These are phyloP conservation scores for Eremomyces bilateralis DNA, from an alignment of 495 filamentous ascomycete genomes.

Conservation along the genomic window DNA sequence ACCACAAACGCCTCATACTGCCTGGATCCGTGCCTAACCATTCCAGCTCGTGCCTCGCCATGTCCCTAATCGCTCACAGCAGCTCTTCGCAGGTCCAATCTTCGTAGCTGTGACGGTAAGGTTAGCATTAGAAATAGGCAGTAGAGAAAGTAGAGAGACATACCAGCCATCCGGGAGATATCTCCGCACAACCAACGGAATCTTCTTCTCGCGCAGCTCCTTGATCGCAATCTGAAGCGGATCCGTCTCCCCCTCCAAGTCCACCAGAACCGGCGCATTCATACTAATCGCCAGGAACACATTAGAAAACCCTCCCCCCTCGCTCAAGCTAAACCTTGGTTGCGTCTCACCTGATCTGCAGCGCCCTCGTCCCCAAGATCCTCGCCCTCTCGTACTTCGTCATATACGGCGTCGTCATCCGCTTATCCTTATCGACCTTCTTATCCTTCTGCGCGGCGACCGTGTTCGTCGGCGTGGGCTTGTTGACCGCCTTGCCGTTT, in stretches of 20 bases:
- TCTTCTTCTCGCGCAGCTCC: conserved; percentile 94
- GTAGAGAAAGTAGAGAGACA: conserved; percentile 17
- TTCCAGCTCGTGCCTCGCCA: no score
- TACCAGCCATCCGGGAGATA: conserved; percentile 96
- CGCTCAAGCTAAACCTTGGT: neutral
- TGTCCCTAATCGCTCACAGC: no score
- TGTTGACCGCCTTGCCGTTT: conserved; percentile 44
- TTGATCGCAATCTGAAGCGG: conserved; percentile 94
- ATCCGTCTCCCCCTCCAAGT: conserved; percentile 93
- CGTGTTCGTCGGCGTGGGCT: conserved; percentile 17
- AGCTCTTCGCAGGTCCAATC: conserved; percentile 98
- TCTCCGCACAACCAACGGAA: conserved; percentile 78
- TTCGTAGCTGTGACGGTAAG: conserved; percentile 56
- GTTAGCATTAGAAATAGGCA: conserved; percentile 3
- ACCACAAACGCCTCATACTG: no score
- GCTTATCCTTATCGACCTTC: conserved; percentile 71
- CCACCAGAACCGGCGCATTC: conserved; percentile 93
- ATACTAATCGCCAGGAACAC: conserved; percentile 34
- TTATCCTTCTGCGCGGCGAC: conserved; percentile 56
- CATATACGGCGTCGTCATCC: conserved; percentile 93
- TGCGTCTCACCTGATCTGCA: conserved; percentile 77
- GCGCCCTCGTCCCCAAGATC: conserved; percentile 73
- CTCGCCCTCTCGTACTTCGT: conserved; percentile 95
- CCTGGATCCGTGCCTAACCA: no score
- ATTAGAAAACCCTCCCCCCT: conserved; percentile 2